Percentiles rank a stretch among this genome's conserved stretches.
These are phyloP conservation scores for Monilinia laxa DNA, from an alignment of 2,329 filamentous ascomycete species.

Conservation along the genomic window DNA sequence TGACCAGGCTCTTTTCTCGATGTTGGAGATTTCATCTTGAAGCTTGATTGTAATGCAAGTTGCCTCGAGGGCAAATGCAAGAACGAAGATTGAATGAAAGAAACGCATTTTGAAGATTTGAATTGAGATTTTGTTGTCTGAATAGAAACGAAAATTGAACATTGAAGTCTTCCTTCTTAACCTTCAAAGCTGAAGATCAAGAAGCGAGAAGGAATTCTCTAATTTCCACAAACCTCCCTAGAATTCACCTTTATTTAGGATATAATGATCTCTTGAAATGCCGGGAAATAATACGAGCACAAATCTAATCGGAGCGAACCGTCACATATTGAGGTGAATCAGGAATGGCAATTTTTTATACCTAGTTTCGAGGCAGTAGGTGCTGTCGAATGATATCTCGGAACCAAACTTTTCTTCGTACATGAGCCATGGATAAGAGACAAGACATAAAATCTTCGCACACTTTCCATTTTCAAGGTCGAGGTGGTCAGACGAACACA, in stretches of 20 bases:
- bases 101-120: background rate
- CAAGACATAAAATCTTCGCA: background rate
- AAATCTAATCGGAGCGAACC: slow-evolving; percentile 1
- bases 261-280: background rate
- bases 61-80: background rate
- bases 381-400: background rate
- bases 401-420: background rate
- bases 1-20: slow-evolving; percentile 19
- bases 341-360: background rate
- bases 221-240: slow-evolving; percentile 6
- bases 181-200: background rate
- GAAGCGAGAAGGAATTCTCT: background rate
- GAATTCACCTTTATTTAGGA: background rate
- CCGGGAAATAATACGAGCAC: background rate
- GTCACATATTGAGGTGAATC: slow-evolving; percentile 6
- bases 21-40: slow-evolving; percentile 7
- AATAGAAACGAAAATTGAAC: background rate
- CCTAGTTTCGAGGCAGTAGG: background rate
- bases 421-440: background rate
- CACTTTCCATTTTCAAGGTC: background rate
- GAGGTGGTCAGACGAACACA: slow-evolving; percentile 24
- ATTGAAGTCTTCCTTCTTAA: background rate
- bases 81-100: background rate
- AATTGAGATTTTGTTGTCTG: background rate
- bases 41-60: background rate